Evolutionary conservation across 306 rosid genomes (phyloP).

Genomic region (Neltuma alba): DNA sequence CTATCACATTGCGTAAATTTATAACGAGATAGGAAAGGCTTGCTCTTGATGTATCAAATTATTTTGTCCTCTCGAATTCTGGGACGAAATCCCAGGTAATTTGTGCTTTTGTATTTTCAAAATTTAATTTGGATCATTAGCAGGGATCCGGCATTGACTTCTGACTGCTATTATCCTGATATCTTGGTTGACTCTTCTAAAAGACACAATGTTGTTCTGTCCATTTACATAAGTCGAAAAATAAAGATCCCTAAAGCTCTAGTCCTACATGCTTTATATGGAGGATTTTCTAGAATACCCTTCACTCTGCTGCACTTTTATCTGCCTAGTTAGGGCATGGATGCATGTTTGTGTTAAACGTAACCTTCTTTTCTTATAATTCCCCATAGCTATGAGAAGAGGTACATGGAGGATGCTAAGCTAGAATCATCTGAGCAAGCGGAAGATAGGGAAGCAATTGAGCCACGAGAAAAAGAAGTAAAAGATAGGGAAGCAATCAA

Average conservation of each 20-base stretch:
- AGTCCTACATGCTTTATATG: conserved; percentile 10
- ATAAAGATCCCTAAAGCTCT: background rate
- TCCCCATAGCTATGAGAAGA: conserved; percentile 63
- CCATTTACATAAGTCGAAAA: background rate
- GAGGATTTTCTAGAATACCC: conserved; percentile 12
- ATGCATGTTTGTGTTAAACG: conserved; percentile 14
- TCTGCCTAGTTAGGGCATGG: background rate
- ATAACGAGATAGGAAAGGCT: background rate
- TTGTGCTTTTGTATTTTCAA: conserved; percentile 12
- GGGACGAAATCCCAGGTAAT: background rate
- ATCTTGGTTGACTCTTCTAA: conserved; percentile 18
- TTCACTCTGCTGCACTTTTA: conserved; percentile 14
- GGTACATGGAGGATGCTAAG: conserved; percentile 48
- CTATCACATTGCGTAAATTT: background rate
- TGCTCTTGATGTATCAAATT: background rate
- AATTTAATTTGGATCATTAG: background rate
- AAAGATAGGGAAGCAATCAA: conserved; percentile 39
- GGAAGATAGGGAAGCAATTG: conserved; percentile 43
- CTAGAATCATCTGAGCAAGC: conserved; percentile 48
- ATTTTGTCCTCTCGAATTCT: background rate
- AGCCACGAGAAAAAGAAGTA: conserved; percentile 38
- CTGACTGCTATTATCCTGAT: conserved; percentile 20
- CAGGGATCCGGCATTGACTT: background rate
- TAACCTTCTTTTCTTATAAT: conserved; percentile 30
- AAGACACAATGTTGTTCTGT: background rate